A percentile compares a stretch with the other conserved stretches of the same genome.
Evolutionary conservation across 345 rosid species (phyloP).

Genomic region (Cardamine resedifolia): DNA sequence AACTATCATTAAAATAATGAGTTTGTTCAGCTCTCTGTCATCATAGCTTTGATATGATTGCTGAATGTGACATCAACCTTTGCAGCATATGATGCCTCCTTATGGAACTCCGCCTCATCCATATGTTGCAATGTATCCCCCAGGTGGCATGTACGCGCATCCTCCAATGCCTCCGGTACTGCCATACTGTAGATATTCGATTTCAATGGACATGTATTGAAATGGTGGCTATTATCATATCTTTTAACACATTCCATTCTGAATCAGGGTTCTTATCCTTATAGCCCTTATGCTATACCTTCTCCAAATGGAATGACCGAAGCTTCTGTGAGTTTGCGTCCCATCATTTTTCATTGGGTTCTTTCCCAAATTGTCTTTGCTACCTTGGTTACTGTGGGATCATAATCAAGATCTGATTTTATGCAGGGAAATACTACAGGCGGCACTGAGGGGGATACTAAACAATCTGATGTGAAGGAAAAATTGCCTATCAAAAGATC

Average conservation of each 20-base stretch:
- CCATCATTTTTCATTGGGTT: constrained; percentile 15
- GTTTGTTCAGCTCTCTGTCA: constrained; percentile 5
- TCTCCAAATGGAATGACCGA: constrained; percentile 90
- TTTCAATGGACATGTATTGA: constrained; percentile 15
- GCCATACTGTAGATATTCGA: constrained; percentile 22
- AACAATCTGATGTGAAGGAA: constrained; percentile 83
- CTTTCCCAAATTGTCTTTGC: constrained; percentile 14
- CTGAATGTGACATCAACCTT: constrained; percentile 17
- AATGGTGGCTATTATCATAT: constrained; percentile 5
- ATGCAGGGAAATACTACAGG: constrained; percentile 79
- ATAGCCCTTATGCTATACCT: constrained; percentile 94
- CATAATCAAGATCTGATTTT: constrained; percentile 17
- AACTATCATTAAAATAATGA: background rate
- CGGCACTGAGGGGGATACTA: constrained; percentile 67
- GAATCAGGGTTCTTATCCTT: constrained; percentile 89
- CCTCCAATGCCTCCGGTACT: constrained; percentile 93
- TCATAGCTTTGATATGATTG: constrained; percentile 7
- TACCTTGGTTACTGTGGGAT: constrained; percentile 19
- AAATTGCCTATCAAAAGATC: constrained; percentile 97
- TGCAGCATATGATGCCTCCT: constrained; percentile 97
- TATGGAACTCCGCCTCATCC: constrained; percentile 98
- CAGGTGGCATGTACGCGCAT: constrained; percentile 93
- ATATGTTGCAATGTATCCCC: constrained; percentile 98
- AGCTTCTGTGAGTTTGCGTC: constrained; percentile 60
- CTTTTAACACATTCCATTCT: constrained; percentile 16